Evolutionary conservation across 2,329 filamentous ascomycete genomes (phyloP).

Genomic region (Xylariaceae sp.): DNA sequence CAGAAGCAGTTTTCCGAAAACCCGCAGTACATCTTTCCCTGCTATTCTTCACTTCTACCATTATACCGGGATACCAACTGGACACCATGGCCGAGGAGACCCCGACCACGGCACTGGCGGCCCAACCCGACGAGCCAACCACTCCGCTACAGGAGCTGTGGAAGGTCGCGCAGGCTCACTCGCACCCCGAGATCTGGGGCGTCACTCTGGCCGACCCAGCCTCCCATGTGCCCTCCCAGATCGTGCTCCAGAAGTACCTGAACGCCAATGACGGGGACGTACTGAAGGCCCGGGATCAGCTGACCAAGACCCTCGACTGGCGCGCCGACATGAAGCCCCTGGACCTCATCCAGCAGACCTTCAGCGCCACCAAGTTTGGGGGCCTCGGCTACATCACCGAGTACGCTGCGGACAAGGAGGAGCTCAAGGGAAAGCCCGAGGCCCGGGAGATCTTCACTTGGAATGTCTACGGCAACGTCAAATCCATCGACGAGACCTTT

Average conservation of each 20-base stretch:
- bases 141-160: slow-evolving; percentile 25
- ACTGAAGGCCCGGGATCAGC: slow-evolving; percentile 66
- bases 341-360: slow-evolving; percentile 56
- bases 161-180: slow-evolving; percentile 22
- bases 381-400: slow-evolving; percentile 74
- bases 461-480: slow-evolving; percentile 88
- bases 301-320: slow-evolving; percentile 75
- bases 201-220: slow-evolving; percentile 52
- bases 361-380: slow-evolving; percentile 62
- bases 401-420: slow-evolving; percentile 49
- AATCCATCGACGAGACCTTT: slow-evolving; percentile 74
- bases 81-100: slow-evolving; percentile 2
- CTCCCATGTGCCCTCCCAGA: slow-evolving; percentile 64
- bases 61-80: no score
- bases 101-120: no score
- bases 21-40: no score
- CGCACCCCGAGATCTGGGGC: slow-evolving; percentile 79
- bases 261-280: slow-evolving; percentile 79
- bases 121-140: slow-evolving; percentile 18
- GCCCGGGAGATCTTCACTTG: slow-evolving; percentile 68
- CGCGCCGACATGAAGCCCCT: slow-evolving; percentile 68
- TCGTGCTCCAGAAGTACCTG: slow-evolving; percentile 88
- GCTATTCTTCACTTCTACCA: no score
- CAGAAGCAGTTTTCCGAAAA: no score
- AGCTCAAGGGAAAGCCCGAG: slow-evolving; percentile 22